phyloP scores from a whole-genome alignment of 169 alveolate genomes.

The Cryptosporidium sp. region DNA sequence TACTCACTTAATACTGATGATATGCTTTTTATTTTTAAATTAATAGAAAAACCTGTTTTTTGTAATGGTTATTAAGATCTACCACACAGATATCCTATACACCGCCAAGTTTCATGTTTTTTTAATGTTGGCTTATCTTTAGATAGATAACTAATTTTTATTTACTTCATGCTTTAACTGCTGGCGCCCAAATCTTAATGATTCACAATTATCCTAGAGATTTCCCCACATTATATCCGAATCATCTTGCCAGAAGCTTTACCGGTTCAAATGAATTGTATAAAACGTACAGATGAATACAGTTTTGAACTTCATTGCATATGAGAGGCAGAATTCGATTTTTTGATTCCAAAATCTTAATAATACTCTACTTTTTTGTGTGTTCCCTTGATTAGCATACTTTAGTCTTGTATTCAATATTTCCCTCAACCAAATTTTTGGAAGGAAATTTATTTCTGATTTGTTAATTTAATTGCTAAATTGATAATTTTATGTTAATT shows the following conservation, averaged over 20 bases:
- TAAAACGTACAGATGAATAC: no score
- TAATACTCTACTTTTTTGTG: no score
- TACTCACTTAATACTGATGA: background rate
- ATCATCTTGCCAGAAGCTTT: no score
- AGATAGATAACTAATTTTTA: conserved; percentile 19
- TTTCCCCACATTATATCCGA: conserved; percentile 14
- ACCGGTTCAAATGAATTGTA: background rate
- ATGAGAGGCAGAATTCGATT: background rate
- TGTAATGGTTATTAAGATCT: conserved; percentile 2
- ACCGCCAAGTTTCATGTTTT: conserved; percentile 30
- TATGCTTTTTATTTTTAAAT: background rate
- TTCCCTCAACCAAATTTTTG: no score
- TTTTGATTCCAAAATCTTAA: no score
- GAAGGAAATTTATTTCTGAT: no score
- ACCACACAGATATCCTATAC: conserved; percentile 34
- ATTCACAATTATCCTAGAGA: background rate
- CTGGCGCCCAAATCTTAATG: conserved; percentile 4
- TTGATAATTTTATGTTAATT: no score
- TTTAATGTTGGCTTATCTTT: background rate
- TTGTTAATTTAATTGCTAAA: no score
- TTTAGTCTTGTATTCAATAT: no score
- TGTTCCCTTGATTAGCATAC: no score
- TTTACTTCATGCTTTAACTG: background rate
- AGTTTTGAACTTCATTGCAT: no score
- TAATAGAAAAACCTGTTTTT: background rate